Base-by-base conservation (phyloP, 1,284 basidiomycete species). In the Cystobasidium sp. region DNA sequence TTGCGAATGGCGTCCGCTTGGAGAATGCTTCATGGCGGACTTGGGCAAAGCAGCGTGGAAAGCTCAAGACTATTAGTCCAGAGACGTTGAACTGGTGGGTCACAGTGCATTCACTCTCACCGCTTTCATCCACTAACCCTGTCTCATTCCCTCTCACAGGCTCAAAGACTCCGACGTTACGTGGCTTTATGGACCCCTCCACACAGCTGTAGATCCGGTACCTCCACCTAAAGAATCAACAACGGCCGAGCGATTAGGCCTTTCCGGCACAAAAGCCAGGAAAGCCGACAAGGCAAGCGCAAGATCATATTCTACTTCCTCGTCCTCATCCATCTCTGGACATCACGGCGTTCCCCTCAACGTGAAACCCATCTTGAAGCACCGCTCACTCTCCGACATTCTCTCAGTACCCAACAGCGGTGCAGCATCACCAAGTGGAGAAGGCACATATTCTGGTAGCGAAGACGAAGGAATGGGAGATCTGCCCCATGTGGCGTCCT, bases 1-100 rank as follows among this genome's bases (percentile, higher is more conserved):
- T 99, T 81, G 89, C 94, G 14, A 99, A 99, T 82, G 96, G 96
- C 63, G 87, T 92, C 72, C 86, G 96, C 66, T 88, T 99, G 75
- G 97, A 99, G 86, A 99, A 99, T 81, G 97, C 97, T 4, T 92
- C 90, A 79, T 99, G 96, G 96, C 86, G 97, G 58, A 98, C 96
- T 0, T 99, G 97, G 96, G 96, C 95, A 88, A 98, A 99, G 84
- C 96, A 98, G 87, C 87, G 96, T 77, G 97, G 97, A 80, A 94
- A 95, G 78, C 88, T 99, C 75, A 93, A 92, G 84, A 99, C 96
- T 0, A 88, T 99, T 82, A 91, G 89, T 55, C 96, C 96, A 75
- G 96, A 99, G 85, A 97, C 96, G 2, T 88, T 99, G 79, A 99
- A 99, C 83, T 99, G 96, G 96, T 97, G 81, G 81, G 93, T 72